These are phyloP conservation scores for Limtongia smithiae DNA, from an alignment of 805 yeast species.

Conservation along the genomic window DNA sequence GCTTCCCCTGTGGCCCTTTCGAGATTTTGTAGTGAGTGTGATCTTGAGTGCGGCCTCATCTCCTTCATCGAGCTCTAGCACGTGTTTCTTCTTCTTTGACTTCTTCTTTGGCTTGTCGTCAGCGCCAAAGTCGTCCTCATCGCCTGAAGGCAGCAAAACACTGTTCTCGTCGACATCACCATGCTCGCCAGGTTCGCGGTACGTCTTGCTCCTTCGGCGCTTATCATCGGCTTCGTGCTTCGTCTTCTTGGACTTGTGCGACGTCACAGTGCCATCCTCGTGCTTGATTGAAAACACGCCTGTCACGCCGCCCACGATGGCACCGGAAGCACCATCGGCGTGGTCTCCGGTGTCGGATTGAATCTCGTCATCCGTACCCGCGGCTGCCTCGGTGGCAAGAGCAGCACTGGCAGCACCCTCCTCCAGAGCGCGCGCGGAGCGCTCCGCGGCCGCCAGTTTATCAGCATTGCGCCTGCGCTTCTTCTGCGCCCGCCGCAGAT, in stretches of 20 bases:
- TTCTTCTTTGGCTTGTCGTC: slow-evolving; percentile 2
- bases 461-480: slow-evolving; percentile 3
- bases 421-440: background rate
- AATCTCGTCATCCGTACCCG: background rate
- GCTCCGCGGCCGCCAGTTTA: background rate
- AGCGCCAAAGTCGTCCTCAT: too few relatives aligned
- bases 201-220: background rate
- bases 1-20: slow-evolving; percentile 14
- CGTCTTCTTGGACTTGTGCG: background rate
- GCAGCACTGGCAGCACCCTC: background rate
- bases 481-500: slow-evolving; percentile 17
- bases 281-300: slow-evolving; percentile 6
- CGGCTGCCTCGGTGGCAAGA: background rate
- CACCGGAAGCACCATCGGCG: background rate
- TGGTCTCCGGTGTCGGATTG: background rate
- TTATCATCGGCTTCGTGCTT: background rate
- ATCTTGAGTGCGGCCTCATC: slow-evolving; percentile 5
- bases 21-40: slow-evolving; percentile 4
- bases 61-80: background rate
- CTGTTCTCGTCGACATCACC: too few relatives aligned
- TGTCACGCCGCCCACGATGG: background rate
- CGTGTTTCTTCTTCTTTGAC: background rate
- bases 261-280: background rate
- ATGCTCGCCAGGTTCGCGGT: background rate
- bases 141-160: too few relatives aligned